These are phyloP conservation scores for Luvunga scandens DNA, from an alignment of 345 rosid genomes.

Conservation along the genomic window DNA sequence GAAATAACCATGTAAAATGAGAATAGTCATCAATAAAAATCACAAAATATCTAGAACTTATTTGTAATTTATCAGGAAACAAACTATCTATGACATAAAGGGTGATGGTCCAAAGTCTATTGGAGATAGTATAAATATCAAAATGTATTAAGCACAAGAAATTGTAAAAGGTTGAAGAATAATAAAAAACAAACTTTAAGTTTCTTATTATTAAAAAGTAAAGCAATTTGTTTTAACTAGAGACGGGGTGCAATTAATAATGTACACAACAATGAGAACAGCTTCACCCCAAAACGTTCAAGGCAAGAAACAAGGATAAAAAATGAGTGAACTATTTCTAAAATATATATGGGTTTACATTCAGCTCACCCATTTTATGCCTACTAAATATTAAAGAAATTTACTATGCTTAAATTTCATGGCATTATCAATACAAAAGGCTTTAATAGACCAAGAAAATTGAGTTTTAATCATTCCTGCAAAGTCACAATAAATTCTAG, in stretches of 20 bases:
- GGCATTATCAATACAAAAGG: neutral
- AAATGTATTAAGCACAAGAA: neutral
- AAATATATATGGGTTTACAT: conserved; percentile 1
- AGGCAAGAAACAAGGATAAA: neutral
- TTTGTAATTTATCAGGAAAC: too few species aligned
- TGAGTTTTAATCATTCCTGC: too few species aligned
- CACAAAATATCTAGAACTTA: neutral
- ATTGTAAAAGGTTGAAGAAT: too few species aligned
- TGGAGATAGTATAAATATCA: neutral
- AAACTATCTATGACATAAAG: too few species aligned
- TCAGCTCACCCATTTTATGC: neutral
- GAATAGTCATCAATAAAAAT: neutral
- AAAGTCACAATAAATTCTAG: too few species aligned
- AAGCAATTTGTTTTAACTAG: neutral
- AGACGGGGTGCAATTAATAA: neutral
- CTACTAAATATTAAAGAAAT: too few species aligned
- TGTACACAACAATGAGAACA: neutral
- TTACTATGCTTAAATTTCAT: neutral
- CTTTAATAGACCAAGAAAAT: neutral
- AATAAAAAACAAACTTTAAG: neutral
- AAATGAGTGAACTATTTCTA: neutral
- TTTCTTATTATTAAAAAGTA: neutral
- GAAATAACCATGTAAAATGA: neutral
- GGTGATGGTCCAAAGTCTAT: too few species aligned
- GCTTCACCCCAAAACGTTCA: neutral